These are phyloP conservation scores for Populus tremula DNA, from an alignment of 345 rosid genomes.

Conservation along the genomic window DNA sequence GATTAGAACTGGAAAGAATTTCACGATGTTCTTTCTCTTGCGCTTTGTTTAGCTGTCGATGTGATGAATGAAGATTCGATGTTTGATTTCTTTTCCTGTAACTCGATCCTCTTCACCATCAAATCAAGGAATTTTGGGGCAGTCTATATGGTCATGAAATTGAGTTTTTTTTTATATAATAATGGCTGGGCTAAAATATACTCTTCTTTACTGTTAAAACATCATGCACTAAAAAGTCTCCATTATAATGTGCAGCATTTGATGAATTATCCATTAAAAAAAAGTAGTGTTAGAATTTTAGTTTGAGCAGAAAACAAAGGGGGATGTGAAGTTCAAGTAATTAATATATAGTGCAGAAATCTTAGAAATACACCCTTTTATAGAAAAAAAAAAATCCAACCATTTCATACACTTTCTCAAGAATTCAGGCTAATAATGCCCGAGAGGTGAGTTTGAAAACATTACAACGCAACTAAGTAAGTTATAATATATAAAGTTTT, in stretches of 20 bases:
- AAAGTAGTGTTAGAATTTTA: not conserved
- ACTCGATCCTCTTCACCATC: not conserved
- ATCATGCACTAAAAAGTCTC: not conserved
- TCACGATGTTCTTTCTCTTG: not conserved
- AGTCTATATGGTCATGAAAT: not conserved
- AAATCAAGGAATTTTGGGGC: not conserved
- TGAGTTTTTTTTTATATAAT: not conserved
- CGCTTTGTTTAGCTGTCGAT: slow-evolving; percentile 2
- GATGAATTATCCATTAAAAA: not conserved
- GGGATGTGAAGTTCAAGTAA: not conserved
- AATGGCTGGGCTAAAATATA: not conserved
- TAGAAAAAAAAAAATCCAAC: too few species aligned
- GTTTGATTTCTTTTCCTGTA: not conserved
- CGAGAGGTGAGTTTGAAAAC: too few species aligned
- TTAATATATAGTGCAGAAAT: not conserved
- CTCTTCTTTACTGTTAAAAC: not conserved
- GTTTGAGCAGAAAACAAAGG: not conserved
- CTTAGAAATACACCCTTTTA: too few species aligned
- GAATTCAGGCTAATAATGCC: too few species aligned
- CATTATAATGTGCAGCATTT: not conserved
- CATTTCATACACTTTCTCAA: too few species aligned
- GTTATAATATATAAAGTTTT: too few species aligned
- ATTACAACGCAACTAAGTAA: too few species aligned
- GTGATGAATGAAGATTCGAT: not conserved
- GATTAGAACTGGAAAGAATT: slow-evolving; percentile 4